Conservation (phyloP, 768 basidiomycete species). For the Russula brevipes region DNA sequence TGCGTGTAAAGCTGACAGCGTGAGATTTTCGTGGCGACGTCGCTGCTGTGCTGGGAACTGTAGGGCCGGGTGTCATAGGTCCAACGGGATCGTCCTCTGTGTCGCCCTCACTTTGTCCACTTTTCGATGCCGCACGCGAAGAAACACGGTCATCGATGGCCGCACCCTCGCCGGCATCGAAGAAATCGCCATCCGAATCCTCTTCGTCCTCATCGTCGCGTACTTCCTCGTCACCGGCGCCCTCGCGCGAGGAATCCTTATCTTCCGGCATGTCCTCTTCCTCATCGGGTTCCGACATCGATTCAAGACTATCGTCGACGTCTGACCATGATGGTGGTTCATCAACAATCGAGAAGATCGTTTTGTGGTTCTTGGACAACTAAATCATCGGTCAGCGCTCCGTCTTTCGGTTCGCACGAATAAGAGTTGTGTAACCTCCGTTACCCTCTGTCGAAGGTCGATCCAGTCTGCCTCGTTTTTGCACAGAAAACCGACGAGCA, state of each 20-base stretch:
- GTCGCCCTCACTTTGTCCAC: conserved; percentile 50
- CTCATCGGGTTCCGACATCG: conserved; percentile 74
- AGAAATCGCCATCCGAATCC: conserved; percentile 45
- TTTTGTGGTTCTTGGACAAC: conserved; percentile 45
- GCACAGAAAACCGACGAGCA: conserved; percentile 91
- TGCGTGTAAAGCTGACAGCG: conserved; percentile 32
- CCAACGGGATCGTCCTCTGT: conserved; percentile 70
- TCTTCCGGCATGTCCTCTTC: conserved; percentile 53
- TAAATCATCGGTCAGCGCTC: conserved; percentile 24
- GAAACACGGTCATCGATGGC: conserved; percentile 40
- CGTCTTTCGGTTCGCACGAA: background rate
- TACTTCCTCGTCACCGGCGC: conserved; percentile 20
- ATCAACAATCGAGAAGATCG: conserved; percentile 83
- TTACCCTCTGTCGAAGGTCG: conserved; percentile 68
- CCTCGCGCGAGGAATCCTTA: conserved; percentile 27
- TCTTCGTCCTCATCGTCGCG: conserved; percentile 34
- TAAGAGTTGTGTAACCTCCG: conserved; percentile 51
- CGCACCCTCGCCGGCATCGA: conserved; percentile 39
- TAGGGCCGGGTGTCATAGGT: conserved; percentile 62
- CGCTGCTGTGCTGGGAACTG: conserved; percentile 27
- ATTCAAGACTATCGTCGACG: conserved; percentile 72
- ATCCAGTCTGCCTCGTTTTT: conserved; percentile 80
- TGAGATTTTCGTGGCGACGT: conserved; percentile 28
- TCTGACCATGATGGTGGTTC: conserved; percentile 84
- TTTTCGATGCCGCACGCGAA: conserved; percentile 34